Evolutionary conservation across 129 eudicot genomes (phyloP).

Genomic region (Saussurea involucrata): DNA sequence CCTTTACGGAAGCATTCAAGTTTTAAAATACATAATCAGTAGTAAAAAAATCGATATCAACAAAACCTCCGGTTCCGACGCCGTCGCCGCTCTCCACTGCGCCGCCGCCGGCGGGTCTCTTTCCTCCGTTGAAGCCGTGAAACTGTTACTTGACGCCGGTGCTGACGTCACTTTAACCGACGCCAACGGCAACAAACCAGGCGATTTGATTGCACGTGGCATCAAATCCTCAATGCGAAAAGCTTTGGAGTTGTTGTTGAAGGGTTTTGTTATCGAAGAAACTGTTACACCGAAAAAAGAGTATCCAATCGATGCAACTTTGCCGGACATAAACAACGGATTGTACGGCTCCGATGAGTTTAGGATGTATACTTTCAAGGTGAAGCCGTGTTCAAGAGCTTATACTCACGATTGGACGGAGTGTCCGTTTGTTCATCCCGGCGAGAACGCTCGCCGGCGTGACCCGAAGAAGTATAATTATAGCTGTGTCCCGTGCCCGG

Average conservation of each 20-base stretch:
- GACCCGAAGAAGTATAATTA: slow-evolving; percentile 64
- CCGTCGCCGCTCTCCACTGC: slow-evolving; percentile 83
- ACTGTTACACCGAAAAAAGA: slow-evolving; percentile 51
- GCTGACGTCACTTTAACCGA: slow-evolving; percentile 43
- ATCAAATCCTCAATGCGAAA: slow-evolving; percentile 35
- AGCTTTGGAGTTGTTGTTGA: slow-evolving; percentile 56
- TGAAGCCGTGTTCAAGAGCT: slow-evolving; percentile 94
- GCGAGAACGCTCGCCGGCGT: slow-evolving; percentile 96
- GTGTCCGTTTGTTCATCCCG: slow-evolving; percentile 96
- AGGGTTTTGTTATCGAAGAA: slow-evolving; percentile 39
- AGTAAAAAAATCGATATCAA: slow-evolving; percentile 45
- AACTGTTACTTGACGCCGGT: slow-evolving; percentile 50
- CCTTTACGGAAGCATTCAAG: slow-evolving; percentile 59
- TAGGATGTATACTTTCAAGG: slow-evolving; percentile 85
- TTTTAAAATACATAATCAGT: slow-evolving; percentile 43
- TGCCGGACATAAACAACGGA: slow-evolving; percentile 84
- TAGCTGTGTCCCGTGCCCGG: slow-evolving; percentile 91
- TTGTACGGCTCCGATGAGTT: slow-evolving; percentile 80
- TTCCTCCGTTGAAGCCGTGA: slow-evolving; percentile 33
- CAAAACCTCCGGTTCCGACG: slow-evolving; percentile 54
- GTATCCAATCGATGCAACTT: slow-evolving; percentile 51
- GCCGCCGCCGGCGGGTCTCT: slow-evolving; percentile 82
- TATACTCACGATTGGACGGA: slow-evolving; percentile 99
- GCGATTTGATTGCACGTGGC: slow-evolving; percentile 43
- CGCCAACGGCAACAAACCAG: slow-evolving; percentile 51